Conservation (phyloP, 2,329 filamentous ascomycete species). For the Thelonectria rubi region DNA sequence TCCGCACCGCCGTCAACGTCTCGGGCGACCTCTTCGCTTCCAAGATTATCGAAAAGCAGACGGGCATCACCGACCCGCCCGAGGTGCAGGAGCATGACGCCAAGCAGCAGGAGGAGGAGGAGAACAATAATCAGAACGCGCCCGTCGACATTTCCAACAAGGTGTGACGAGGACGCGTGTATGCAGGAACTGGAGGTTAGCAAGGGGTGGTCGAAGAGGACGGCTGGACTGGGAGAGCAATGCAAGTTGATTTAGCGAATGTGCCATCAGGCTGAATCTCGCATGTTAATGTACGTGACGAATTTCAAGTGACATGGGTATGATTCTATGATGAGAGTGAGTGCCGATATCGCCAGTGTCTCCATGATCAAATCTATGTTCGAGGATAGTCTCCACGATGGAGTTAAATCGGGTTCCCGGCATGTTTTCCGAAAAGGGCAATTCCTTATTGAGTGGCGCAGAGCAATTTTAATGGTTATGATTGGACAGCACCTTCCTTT, state of each 20-base stretch:
- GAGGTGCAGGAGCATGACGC: constrained; percentile 33
- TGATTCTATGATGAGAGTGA: too few relatives aligned
- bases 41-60: constrained; percentile 40
- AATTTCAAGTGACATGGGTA: too few relatives aligned
- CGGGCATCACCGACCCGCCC: constrained; percentile 34
- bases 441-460: neutral
- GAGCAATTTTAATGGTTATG: too few relatives aligned
- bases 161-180: constrained; percentile 23
- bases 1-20: constrained; percentile 62
- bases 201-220: constrained; percentile 27
- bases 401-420: constrained; percentile 1
- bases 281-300: too few relatives aligned
- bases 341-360: too few relatives aligned
- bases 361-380: too few relatives aligned
- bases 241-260: neutral
- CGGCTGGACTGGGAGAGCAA: neutral
- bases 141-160: constrained; percentile 26
- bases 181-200: neutral
- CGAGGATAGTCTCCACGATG: neutral
- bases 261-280: too few relatives aligned
- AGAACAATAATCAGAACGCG: constrained; percentile 11
- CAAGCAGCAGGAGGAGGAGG: constrained; percentile 21
- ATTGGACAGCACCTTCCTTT: neutral
- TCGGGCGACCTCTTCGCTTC: constrained; percentile 56
- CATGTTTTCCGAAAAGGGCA: neutral